Percentiles rank a stretch among this genome's conserved stretches.
phyloP scores from a whole-genome alignment of 2,329 filamentous ascomycete species.

The Metarhizium rileyi region DNA sequence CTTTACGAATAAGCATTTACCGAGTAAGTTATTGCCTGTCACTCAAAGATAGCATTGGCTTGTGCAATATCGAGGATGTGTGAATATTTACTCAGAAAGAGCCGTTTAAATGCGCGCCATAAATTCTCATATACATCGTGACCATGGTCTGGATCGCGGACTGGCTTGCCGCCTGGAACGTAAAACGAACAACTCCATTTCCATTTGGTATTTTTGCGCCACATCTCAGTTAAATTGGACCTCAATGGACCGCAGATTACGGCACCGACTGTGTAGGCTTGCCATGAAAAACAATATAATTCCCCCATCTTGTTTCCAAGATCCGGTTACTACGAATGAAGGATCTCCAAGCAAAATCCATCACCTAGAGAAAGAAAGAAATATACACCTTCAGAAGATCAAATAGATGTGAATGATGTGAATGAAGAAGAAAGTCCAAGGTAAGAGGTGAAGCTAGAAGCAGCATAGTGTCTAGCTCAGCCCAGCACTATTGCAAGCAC shows the following conservation, averaged over 20 bases:
- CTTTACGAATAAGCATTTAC: neutral
- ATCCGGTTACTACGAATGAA: neutral
- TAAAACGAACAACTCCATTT: conserved; percentile 1
- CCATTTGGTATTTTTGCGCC: conserved; percentile 4
- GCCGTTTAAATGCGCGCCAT: neutral
- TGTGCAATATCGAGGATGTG: neutral
- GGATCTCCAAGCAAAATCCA: neutral
- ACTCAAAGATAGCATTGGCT: neutral
- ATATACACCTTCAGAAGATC: neutral
- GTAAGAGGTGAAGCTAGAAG: neutral
- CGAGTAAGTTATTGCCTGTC: neutral
- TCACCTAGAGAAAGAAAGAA: neutral
- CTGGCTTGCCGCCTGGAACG: neutral
- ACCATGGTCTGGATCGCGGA: neutral
- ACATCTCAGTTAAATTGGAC: neutral
- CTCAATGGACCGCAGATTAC: neutral
- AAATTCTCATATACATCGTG: neutral
- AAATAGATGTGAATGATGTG: conserved; percentile 2
- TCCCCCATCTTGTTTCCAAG: neutral
- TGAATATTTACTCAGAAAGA: neutral
- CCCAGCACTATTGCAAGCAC: neutral
- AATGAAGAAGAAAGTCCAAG: neutral
- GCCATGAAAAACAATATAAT: neutral
- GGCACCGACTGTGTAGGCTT: neutral
- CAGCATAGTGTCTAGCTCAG: neutral